Evolutionary conservation across 2,329 filamentous ascomycete genomes (phyloP), one percentile per base, ranked within the genome.

Genomic region (Alternaria longipes): DNA sequence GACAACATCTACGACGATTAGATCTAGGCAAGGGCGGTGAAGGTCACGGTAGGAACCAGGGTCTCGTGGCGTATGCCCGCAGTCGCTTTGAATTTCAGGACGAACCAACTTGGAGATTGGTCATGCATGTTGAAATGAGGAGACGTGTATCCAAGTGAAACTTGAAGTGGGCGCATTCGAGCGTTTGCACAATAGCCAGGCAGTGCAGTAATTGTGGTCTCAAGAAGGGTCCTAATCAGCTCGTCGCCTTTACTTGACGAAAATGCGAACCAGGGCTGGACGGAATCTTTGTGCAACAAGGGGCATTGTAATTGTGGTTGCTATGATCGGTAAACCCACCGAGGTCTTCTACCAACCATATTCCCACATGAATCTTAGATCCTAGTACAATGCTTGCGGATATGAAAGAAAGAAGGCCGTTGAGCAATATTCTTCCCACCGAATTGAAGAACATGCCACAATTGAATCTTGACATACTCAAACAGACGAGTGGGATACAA

Each of bases 1-100:
- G 74, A 77, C 22, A 74, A 53, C 4, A 72, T 28, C 72, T 77
- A 12, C 8, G 5, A n/a, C 1, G 3, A 38, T 68, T 28, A 70
- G 57, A 11, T 9, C n/a, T 1, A 20, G 16, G 75, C 74, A 2
- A 77, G n/a, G 1, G 53, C 22, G 2, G 72, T 74, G 42, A 74
- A 69, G 2, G 68, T 38, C 4, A 74, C 58, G 7, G 75, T 64
- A 4, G 73, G 69, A 3, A 71, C 46, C 3, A 79, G 62, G 4
- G 73, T 70, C 7, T 68, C 54, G 44, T 62, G 66, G 6, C 59
- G 53, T 40, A 78, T 72, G 30, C 68, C 61, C 30, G 67, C 69
- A 2, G 68, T 64, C 6, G 67, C 70, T 41, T 69, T 52, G 2
- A 68, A 62, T 1, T 69, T 70, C 9, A 73, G 32, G 3, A 72